Conservation (phyloP, 257 asterid genomes). For the Paulownia fortunei region DNA sequence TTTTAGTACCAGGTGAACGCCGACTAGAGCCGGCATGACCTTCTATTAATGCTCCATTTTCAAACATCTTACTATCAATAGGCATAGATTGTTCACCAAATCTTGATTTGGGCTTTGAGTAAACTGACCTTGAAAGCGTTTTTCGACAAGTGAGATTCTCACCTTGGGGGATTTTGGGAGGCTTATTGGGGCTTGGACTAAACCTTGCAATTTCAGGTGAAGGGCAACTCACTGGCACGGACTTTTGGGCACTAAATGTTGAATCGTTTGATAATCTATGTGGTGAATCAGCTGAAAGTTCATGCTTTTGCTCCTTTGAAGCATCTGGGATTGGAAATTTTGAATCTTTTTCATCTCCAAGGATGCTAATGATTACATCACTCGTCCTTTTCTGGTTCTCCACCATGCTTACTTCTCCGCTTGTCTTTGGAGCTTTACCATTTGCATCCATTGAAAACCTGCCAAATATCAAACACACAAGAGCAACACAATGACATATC, state of each 20-base stretch:
- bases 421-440: slow-evolving; percentile 29
- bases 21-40: slow-evolving; percentile 42
- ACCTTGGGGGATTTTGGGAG: slow-evolving; percentile 66
- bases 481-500: background rate
- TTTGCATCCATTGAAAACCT: slow-evolving; percentile 44
- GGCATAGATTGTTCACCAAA: slow-evolving; percentile 74
- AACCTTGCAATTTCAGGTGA: slow-evolving; percentile 64
- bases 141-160: slow-evolving; percentile 58
- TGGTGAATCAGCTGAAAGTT: slow-evolving; percentile 46
- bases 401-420: slow-evolving; percentile 49
- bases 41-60: slow-evolving; percentile 30
- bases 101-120: slow-evolving; percentile 83
- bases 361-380: slow-evolving; percentile 57
- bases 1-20: slow-evolving; percentile 52
- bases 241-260: slow-evolving; percentile 35
- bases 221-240: slow-evolving; percentile 44
- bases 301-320: slow-evolving; percentile 43
- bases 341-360: slow-evolving; percentile 51
- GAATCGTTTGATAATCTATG: slow-evolving; percentile 45
- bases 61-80: slow-evolving; percentile 47
- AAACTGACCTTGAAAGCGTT: slow-evolving; percentile 56
- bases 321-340: slow-evolving; percentile 33
- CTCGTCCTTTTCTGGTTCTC: slow-evolving; percentile 48
- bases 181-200: slow-evolving; percentile 62
- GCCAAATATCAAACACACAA: slow-evolving; percentile 7